Evolutionary conservation across 2,329 filamentous ascomycete species (phyloP).

Genomic region (Colletotrichum sp.): DNA sequence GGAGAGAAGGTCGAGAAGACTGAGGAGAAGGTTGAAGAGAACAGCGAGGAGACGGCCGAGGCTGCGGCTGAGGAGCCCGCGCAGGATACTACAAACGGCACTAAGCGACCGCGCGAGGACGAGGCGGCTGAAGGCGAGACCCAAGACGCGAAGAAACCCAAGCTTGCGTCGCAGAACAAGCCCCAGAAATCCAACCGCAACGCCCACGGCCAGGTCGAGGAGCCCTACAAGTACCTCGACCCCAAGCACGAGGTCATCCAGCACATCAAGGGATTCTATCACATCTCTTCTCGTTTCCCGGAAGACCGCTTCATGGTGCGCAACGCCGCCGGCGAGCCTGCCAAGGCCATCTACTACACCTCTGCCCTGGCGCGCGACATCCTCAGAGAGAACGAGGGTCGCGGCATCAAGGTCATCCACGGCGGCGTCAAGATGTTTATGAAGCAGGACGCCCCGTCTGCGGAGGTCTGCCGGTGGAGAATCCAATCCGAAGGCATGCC

Average conservation of each 20-base stretch:
- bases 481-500: constrained; percentile 95
- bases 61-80: constrained; percentile 15
- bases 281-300: constrained; percentile 83
- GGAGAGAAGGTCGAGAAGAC: constrained; percentile 4
- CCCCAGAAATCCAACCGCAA: constrained; percentile 45
- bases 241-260: constrained; percentile 77
- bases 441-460: constrained; percentile 90
- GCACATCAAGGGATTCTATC: constrained; percentile 83
- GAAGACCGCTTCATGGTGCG: constrained; percentile 94
- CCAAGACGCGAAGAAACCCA: constrained; percentile 44
- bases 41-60: background rate
- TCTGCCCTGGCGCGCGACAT: constrained; percentile 85
- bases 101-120: constrained; percentile 38
- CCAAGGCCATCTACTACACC: constrained; percentile 97
- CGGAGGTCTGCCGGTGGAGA: constrained; percentile 89
- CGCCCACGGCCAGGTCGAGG: constrained; percentile 69
- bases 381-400: constrained; percentile 84
- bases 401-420: constrained; percentile 94
- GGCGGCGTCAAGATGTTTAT: constrained; percentile 99
- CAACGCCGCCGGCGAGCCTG: constrained; percentile 85
- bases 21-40: background rate
- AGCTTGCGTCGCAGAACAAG: constrained; percentile 36
- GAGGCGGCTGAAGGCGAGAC: constrained; percentile 36
- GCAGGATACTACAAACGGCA: constrained; percentile 25
- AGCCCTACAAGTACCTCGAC: constrained; percentile 91